Evolutionary conservation across 2,329 filamentous ascomycete species (phyloP).

Genomic region (Fusarium succisae): DNA sequence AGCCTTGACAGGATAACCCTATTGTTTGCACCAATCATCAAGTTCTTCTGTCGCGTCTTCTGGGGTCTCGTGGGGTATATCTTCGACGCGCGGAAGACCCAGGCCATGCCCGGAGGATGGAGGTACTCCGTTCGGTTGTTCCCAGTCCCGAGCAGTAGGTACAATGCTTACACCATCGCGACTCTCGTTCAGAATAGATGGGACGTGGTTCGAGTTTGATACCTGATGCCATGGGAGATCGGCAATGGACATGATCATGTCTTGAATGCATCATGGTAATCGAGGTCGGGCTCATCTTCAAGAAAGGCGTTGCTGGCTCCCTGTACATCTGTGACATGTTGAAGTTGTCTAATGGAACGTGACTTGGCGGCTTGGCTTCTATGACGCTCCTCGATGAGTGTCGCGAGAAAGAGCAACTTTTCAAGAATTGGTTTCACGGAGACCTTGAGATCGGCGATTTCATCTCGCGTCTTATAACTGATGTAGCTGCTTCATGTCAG

Average conservation of each 20-base stretch:
- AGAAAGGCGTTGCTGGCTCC: neutral
- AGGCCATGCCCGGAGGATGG: fast-evolving
- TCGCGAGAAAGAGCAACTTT: neutral
- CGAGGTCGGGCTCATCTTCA: fast-evolving
- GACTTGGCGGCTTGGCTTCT: neutral
- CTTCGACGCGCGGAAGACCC: neutral
- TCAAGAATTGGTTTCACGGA: neutral
- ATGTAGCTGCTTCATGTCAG: neutral
- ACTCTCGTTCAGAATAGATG: neutral
- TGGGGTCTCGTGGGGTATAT: neutral
- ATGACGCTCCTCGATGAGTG: neutral
- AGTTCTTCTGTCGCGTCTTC: neutral
- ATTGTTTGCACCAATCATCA: neutral
- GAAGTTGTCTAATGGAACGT: neutral
- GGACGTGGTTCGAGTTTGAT: neutral
- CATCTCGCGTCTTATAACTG: neutral
- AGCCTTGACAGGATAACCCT: neutral
- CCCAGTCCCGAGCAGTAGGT: fast-evolving
- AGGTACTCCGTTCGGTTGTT: neutral
- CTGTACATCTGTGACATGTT: neutral
- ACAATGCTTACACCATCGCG: neutral
- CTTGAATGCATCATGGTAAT: neutral
- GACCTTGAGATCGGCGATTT: neutral
- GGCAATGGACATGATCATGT: neutral
- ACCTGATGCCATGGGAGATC: neutral